These are phyloP conservation scores for Aphanocladium album DNA, from an alignment of 2,329 filamentous ascomycete genomes.

Conservation along the genomic window DNA sequence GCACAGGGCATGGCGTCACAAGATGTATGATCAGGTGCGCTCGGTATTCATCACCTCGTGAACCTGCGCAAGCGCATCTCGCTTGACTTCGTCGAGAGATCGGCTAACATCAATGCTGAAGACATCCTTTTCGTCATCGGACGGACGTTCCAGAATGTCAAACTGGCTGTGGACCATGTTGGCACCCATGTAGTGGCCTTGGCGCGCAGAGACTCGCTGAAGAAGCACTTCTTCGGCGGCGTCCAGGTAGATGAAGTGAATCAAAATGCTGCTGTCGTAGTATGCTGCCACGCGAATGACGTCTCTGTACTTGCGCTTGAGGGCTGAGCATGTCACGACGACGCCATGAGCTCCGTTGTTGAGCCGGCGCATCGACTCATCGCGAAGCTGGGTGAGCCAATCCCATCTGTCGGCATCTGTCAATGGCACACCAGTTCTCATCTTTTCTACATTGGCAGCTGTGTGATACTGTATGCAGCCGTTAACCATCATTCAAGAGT, in stretches of 20 bases:
- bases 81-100: conserved; percentile 54
- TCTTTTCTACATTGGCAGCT: conserved; percentile 80
- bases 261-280: conserved; percentile 63
- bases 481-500: conserved; percentile 20
- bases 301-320: conserved; percentile 96
- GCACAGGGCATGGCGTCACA: neutral
- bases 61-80: conserved; percentile 54
- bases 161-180: conserved; percentile 95
- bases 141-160: conserved; percentile 77
- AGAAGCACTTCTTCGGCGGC: conserved; percentile 72
- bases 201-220: conserved; percentile 65
- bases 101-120: conserved; percentile 65
- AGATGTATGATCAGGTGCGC: conserved; percentile 12
- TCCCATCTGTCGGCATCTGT: conserved; percentile 96
- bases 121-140: conserved; percentile 64
- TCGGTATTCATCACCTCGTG: conserved; percentile 40
- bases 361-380: conserved; percentile 57
- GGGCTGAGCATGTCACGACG: conserved; percentile 91
- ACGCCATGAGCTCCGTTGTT: conserved; percentile 62
- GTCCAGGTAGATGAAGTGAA: conserved; percentile 91
- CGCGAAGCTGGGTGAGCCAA: conserved; percentile 78
- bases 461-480: conserved; percentile 59
- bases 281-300: conserved; percentile 78
- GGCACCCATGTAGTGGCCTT: conserved; percentile 93
- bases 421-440: conserved; percentile 76